Evolutionary conservation across 2,329 filamentous ascomycete species (phyloP), one percentile per base, ranked within the genome.

Genomic region (Diaporthe batatas): DNA sequence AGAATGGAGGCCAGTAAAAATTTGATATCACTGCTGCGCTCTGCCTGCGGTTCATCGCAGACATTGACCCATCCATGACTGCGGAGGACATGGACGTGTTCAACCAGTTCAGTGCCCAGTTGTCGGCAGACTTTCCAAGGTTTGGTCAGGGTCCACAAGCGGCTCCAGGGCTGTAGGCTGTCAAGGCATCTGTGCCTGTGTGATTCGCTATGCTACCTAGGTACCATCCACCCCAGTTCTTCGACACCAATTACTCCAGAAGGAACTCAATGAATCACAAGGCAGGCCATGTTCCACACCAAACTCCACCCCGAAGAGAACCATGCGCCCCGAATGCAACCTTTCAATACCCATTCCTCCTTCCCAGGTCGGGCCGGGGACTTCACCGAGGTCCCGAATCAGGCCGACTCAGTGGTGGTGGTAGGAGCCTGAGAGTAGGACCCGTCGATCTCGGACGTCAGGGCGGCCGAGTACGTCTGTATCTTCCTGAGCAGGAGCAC

Each of bases 1-100:
- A 64, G 59, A 21, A 64, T 49, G 59, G 42, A 64, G 32, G 42
- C 34, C 25, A 64, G 59, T 29, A 64, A 64, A 55, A n/a, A n/a
- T n/a, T n/a, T n/a, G n/a, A n/a, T n/a, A 29, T 55, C 53, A 29
- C 42, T 64, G 32, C 59, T 0, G 59, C 42, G 3, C 34, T 49
- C 29, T 64, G 34, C n/a, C 59, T 64, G 29, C 25, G 42, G 3
- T 64, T 64, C 25, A 44, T 49, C 3, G 59, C 59, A 6, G 39
- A 64, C 21, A 47, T 49, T 25, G 58, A 49, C 12, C 29, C 25
- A 8, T 23, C 29, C 0, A 49, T 64, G 59, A 34, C 25, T 2
- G 29, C 32, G 6, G 42, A 64, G 7, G 42, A 18, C 6, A 49
- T 64, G 42, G 42, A 34, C 29, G 34, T 49, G 42, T 34, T 64